A percentile compares a stretch with the other conserved stretches of the same genome.
Evolutionary conservation across 2,329 filamentous ascomycete genomes (phyloP).

Genomic region (Diaporthe nobilis): DNA sequence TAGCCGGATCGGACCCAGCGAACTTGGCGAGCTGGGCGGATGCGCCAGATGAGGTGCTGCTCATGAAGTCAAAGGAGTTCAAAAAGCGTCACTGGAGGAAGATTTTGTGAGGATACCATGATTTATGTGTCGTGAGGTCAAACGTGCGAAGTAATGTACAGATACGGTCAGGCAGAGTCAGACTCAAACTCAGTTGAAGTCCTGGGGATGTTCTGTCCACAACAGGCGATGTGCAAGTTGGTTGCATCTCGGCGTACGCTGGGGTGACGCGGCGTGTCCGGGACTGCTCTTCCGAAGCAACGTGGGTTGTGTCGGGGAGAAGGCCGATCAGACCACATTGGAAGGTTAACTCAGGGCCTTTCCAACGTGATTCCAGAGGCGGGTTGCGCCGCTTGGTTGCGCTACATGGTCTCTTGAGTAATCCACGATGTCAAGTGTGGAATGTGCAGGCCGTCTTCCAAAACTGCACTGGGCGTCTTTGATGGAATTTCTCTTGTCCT

Average conservation of each 20-base stretch:
- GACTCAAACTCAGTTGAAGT: neutral
- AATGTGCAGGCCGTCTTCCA: neutral
- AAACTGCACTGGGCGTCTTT: neutral
- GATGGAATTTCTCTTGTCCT: neutral
- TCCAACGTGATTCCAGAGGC: neutral
- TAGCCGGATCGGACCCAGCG: neutral
- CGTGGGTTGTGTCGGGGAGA: neutral
- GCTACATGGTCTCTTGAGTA: neutral
- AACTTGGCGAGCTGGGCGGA: neutral
- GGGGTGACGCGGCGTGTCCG: neutral
- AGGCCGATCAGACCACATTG: conserved; percentile 15
- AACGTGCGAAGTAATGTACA: neutral
- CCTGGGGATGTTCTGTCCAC: neutral
- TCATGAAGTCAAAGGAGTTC: too few relatives aligned
- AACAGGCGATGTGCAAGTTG: neutral
- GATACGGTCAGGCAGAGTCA: neutral
- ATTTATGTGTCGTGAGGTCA: neutral
- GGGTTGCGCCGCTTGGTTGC: too few relatives aligned
- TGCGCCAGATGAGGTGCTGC: neutral
- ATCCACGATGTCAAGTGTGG: neutral
- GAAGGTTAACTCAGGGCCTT: neutral
- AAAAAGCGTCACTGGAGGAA: neutral
- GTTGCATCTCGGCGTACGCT: neutral
- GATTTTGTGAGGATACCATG: too few relatives aligned
- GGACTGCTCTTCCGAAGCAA: neutral